Base-by-base conservation (phyloP, 495 filamentous ascomycete species). In the Aspergillus heteromorphus region DNA sequence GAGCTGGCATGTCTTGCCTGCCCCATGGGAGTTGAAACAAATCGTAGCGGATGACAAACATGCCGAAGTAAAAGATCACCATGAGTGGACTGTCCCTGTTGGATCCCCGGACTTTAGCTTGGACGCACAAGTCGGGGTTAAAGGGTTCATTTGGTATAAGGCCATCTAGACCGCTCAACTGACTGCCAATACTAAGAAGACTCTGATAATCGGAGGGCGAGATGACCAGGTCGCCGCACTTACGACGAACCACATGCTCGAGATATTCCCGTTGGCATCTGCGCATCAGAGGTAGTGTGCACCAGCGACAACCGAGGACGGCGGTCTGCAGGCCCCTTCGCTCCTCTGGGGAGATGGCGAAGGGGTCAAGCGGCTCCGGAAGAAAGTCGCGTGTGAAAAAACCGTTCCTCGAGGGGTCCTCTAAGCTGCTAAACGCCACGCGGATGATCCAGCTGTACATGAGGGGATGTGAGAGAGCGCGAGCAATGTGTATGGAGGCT, bases 391-490 rank as follows among this genome's bases (percentile, higher is more conserved):
- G 36, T 0, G 70, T 72, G 53, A 73, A 71, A 49, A 76, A 67
- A 3, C 51, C 63, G 8, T 58, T 40, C 16, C 59, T 61, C 2
- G 66, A 69, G 18, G 67, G 56, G 1, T 65, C 48, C 27, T 72
- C 71, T 36, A 62, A 23, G 54, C 65, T 72, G 60, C 69, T 73
- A 51, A 77, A 77, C 2, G 61, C 71, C 0, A 75, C 61, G 16
- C 72, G 70, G 41, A 76, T 68, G 9, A 77, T 64, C 74, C 74
- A 77, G 41, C 64, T 74, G 54, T 75, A 76, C 4, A 77, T 55
- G 1, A 67, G 25, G 3, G 61, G 62, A n/a, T 63, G 59, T 31
- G 73, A 73, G 6, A 77, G 66, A 14, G 63, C 60, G 23, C 58
- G 43, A 29, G 69, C 56, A 23, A 76, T 55, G 29, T 58, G 51